Percentiles rank a stretch among this genome's conserved stretches.
Evolutionary conservation across 257 asterid genomes (phyloP).

Genomic region (Pogostemon cablin): DNA sequence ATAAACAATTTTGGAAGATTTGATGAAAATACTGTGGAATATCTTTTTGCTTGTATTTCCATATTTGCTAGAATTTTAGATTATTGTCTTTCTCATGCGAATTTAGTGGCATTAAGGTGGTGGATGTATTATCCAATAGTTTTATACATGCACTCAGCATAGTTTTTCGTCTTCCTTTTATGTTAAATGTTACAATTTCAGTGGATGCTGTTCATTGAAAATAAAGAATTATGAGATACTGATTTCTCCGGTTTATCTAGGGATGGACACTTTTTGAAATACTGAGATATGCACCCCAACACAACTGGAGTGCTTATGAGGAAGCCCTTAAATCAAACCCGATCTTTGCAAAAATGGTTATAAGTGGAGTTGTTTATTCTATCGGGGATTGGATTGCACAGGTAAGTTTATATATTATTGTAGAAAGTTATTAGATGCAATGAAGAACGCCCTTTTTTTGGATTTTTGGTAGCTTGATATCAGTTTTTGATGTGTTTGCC

Average conservation of each 20-base stretch:
- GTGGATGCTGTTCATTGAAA: not conserved
- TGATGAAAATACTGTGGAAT: not conserved
- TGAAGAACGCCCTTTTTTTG: not conserved
- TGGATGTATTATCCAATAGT: not conserved
- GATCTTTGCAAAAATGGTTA: constrained; percentile 80
- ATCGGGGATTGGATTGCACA: constrained; percentile 92
- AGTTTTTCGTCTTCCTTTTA: not conserved
- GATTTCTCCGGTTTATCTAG: constrained; percentile 41
- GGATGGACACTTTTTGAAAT: constrained; percentile 88
- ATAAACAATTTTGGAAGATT: not conserved
- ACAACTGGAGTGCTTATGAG: constrained; percentile 87
- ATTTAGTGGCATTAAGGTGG: not conserved
- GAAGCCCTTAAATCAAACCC: constrained; percentile 83
- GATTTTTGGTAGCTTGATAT: constrained; percentile 1
- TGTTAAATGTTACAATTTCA: not conserved
- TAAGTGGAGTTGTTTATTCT: constrained; percentile 86
- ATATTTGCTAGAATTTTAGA: not conserved
- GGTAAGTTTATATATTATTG: constrained; percentile 43
- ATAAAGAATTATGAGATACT: constrained; percentile 1
- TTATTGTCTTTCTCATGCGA: not conserved
- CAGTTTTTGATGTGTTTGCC: not conserved
- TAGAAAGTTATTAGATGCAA: not conserved
- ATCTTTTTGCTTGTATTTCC: constrained; percentile 7
- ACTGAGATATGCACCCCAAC: constrained; percentile 84
- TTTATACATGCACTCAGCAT: not conserved